These are phyloP conservation scores for Penicillium manginii DNA, from an alignment of 495 filamentous ascomycete species.

Conservation along the genomic window DNA sequence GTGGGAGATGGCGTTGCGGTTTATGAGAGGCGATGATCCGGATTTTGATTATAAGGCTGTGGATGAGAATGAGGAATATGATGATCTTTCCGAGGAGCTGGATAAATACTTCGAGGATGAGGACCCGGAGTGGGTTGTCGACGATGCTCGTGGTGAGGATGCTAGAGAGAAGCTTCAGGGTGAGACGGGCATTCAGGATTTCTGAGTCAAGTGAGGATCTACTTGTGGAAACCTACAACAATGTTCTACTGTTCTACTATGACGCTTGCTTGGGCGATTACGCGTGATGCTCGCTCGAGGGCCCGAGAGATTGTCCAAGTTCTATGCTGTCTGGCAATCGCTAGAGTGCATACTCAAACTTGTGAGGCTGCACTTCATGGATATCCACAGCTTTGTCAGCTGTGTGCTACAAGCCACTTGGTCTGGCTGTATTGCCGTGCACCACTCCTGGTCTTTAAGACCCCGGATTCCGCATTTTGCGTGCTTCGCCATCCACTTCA, in stretches of 20 bases:
- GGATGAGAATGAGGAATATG: conserved; percentile 70
- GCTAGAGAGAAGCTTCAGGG: conserved; percentile 50
- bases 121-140: conserved; percentile 64
- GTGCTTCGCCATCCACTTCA: not conserved
- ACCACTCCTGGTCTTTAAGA: not conserved
- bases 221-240: not conserved
- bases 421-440: not conserved
- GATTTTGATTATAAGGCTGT: conserved; percentile 77
- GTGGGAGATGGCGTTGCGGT: conserved; percentile 69
- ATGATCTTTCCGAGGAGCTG: conserved; percentile 63
- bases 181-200: conserved; percentile 84
- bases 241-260: too few relatives aligned
- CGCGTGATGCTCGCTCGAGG: too few relatives aligned
- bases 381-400: not conserved
- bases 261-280: too few relatives aligned
- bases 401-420: not conserved
- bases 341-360: too few relatives aligned
- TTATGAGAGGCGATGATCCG: conserved; percentile 68
- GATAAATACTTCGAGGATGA: conserved; percentile 81
- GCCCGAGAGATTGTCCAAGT: too few relatives aligned
- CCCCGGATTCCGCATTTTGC: not conserved
- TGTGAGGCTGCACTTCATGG: not conserved
- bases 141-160: conserved; percentile 44
- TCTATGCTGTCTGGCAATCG: too few relatives aligned
- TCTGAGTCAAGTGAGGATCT: conserved; percentile 45